phyloP scores from a whole-genome alignment of 257 asterid genomes.

The Solanum clarkiae region DNA sequence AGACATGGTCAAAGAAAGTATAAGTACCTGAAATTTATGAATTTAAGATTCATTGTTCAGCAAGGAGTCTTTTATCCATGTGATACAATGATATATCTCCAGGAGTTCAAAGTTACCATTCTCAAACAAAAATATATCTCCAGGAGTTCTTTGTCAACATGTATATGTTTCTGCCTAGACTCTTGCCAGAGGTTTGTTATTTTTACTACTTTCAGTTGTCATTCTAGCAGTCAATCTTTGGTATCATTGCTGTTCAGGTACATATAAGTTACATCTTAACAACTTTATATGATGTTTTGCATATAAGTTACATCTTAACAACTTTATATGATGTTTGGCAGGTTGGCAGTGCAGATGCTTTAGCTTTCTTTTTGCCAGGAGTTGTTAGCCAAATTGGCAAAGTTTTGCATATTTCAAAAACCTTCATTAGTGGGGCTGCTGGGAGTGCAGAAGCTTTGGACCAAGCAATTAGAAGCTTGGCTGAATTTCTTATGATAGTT shows the following conservation, averaged over 20 bases:
- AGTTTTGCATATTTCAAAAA: conserved; percentile 64
- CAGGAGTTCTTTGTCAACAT: not conserved
- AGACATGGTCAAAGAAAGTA: not conserved
- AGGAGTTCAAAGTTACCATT: not conserved
- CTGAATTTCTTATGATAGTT: conserved; percentile 68
- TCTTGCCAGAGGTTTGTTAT: not conserved
- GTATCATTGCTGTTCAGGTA: not conserved
- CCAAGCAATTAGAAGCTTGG: conserved; percentile 61
- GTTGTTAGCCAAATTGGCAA: conserved; percentile 86
- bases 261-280: not conserved
- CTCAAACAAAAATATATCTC: not conserved
- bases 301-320: not conserved
- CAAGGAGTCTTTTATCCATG: not conserved
- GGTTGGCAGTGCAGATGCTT: conserved; percentile 91
- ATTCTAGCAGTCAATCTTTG: not conserved
- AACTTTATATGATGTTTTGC: not conserved
- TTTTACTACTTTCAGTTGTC: not conserved
- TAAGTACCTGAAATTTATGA: not conserved
- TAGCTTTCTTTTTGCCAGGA: conserved; percentile 95
- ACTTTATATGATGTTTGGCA: conserved; percentile 21
- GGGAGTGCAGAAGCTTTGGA: conserved; percentile 73
- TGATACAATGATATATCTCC: not conserved
- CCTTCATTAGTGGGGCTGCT: conserved; percentile 90
- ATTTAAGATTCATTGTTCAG: not conserved
- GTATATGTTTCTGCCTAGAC: not conserved